Evolutionary conservation across 805 yeast species (phyloP), one percentile per base, ranked within the genome.

Genomic region (Yueomyces sp.): DNA sequence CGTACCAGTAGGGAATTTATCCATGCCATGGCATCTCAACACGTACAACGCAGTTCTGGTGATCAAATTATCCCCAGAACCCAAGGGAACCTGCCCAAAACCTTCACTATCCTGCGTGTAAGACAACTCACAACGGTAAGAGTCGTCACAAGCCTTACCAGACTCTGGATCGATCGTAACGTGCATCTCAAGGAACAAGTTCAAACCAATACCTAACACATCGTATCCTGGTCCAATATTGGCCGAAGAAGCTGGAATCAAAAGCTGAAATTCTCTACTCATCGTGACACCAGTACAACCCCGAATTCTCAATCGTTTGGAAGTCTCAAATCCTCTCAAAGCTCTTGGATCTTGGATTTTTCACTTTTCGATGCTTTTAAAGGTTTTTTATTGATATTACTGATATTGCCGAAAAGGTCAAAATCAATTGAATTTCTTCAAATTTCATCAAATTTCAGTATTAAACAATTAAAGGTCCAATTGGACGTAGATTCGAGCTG

Each of bases 171-270:
- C 37, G 38, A 85, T 68, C 7, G 68, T 63, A 31, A 87, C 95
- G 3, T 70, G 68, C 45, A 92, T 69, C 43, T 80, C 82, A 45
- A 92, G 68, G 56, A 67, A 86, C 41, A 87, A 66, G 48, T 82
- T 73, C 50, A 92, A 71, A 40, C 96, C 96, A 37, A 92, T 81
- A 28, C 98, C 98, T 42, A 92, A 67, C 5, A 92, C 98, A 63
- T 92, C 98, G 58, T 90, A 92, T 1, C 98, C 98, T 7, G 98
- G 98, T 6, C 98, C 98, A 42, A 92, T 90, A 56, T 92, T 92
- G 56, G 98, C 98, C 41, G 95, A 84, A 4, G 97, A 88, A 5
- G 97, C 96, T 3, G 98, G 98, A 19, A 90, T 92, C 44, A 75
- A 77, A 52, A 85, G 74, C 39, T 60, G 62, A 62, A 81, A 81